These are phyloP conservation scores for Graphiopsis chlorocephala DNA, from an alignment of 2,329 filamentous ascomycete genomes.

Conservation along the genomic window DNA sequence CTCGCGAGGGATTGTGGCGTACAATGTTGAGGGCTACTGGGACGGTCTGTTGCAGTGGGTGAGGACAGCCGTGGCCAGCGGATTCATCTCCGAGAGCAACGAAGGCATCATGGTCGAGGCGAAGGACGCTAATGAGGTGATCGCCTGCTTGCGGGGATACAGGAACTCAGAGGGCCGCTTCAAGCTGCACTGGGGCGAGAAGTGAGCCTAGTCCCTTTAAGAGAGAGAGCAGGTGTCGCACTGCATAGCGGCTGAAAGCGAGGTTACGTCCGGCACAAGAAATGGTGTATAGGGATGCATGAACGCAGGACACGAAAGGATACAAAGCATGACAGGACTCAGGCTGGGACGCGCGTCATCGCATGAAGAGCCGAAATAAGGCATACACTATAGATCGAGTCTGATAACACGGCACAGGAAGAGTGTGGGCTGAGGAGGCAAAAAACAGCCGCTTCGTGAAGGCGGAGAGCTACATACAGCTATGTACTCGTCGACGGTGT, in stretches of 20 bases:
- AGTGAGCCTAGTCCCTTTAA: slow-evolving; percentile 38
- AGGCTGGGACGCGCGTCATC: background rate
- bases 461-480: slow-evolving; percentile 7
- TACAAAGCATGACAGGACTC: slow-evolving; percentile 8
- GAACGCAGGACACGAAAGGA: slow-evolving; percentile 6
- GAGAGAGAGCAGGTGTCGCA: background rate
- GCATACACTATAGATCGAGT: background rate
- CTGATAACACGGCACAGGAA: background rate
- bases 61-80: slow-evolving; percentile 67
- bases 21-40: slow-evolving; percentile 90
- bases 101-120: slow-evolving; percentile 77
- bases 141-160: slow-evolving; percentile 70
- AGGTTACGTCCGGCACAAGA: background rate
- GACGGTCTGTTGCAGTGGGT: slow-evolving; percentile 84
- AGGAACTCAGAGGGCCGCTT: slow-evolving; percentile 71
- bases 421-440: background rate
- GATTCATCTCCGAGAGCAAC: slow-evolving; percentile 72
- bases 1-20: slow-evolving; percentile 70
- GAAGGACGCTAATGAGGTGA: slow-evolving; percentile 66
- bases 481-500: slow-evolving; percentile 13
- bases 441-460: slow-evolving; percentile 1
- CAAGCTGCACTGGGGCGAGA: slow-evolving; percentile 75
- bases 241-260: slow-evolving; percentile 9
- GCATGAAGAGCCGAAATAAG: background rate
- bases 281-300: background rate